These are phyloP conservation scores for Aspergillus cavernicola DNA, from an alignment of 495 filamentous ascomycete genomes.

Conservation along the genomic window DNA sequence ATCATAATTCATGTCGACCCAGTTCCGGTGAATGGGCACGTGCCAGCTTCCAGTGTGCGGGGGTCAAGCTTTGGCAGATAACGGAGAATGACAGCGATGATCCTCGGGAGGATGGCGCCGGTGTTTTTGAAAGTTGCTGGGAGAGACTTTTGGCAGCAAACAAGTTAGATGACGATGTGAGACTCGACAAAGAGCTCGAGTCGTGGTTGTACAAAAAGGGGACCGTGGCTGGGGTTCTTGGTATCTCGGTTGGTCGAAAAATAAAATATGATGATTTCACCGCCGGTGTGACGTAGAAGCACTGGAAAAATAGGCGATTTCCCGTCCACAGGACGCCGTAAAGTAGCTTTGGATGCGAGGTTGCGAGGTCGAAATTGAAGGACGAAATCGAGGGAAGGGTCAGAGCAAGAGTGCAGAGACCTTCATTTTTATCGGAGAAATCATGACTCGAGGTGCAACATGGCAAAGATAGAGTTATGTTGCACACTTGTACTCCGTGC, in stretches of 20 bases:
- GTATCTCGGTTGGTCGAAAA: background rate
- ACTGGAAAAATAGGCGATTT: background rate
- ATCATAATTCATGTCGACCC: constrained; percentile 7
- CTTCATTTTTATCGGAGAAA: constrained; percentile 2
- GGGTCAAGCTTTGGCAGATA: constrained; percentile 3
- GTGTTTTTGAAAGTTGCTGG: background rate
- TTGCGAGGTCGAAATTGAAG: background rate
- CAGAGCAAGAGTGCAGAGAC: background rate
- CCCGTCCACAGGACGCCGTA: background rate
- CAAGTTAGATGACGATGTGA: background rate
- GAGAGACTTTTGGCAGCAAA: background rate
- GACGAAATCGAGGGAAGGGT: background rate
- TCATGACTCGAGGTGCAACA: background rate
- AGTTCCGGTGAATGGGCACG: constrained; percentile 1
- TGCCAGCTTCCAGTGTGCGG: constrained; percentile 3
- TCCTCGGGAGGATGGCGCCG: background rate
- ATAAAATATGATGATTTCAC: background rate
- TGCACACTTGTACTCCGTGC: background rate
- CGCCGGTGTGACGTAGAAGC: constrained; percentile 6
- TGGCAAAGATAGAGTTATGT: background rate
- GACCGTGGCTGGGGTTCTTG: constrained; percentile 3
- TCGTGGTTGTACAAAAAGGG: constrained; percentile 3
- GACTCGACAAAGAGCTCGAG: background rate
- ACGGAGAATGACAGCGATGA: constrained; percentile 3
- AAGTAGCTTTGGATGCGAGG: background rate